Evolutionary conservation across 306 rosid genomes (phyloP), one percentile per base, ranked within the genome.

Genomic region (Cicer yamashitae): DNA sequence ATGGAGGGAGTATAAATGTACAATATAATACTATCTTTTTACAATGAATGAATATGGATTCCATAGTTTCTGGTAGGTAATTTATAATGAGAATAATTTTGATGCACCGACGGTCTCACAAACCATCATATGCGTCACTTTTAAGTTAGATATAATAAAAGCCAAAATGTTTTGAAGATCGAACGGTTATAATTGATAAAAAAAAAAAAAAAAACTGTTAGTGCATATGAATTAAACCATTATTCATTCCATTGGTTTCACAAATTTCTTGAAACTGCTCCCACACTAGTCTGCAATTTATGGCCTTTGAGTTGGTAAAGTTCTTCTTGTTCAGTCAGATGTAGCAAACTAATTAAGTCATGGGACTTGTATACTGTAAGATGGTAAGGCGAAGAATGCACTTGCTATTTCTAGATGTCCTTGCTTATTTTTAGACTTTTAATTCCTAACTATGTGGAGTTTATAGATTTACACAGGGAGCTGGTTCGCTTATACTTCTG

Each of bases 1-100:
- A 30, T 30, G 34, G 34, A 30, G 34, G 34, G 34, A 30, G 34
- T 30, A 30, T 30, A 30, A 30, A 30, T 30, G 96, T 94, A 82
- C 44, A 43, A 39, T 30, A 1, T 12, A 6, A 41, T 65, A 10
- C 8, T 9, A 40, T 57, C 12, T 70, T 50, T 37, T 22, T 51
- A 25, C 10, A 56, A 34, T 44, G 45, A 52, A 56, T 62, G 46
- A 54, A 18, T 67, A 12, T 70, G 46, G 46, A 77, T 52, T 67
- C 45, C 34, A 51, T 54, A 50, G 47, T 59, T 79, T 70, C 40
- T 13, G 9, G 11, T 74, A 2, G 18, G 51, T 52, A 70, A 56
- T 30, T 30, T 30, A 30, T 30, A 30, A 30, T 3, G 37, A 30
- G 37, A 30, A 30, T 30, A 4, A 30, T 30, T 30, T 30, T 30